Base-by-base conservation (phyloP, 1,139 yeast genomes). In the Geotrichum australiense region DNA sequence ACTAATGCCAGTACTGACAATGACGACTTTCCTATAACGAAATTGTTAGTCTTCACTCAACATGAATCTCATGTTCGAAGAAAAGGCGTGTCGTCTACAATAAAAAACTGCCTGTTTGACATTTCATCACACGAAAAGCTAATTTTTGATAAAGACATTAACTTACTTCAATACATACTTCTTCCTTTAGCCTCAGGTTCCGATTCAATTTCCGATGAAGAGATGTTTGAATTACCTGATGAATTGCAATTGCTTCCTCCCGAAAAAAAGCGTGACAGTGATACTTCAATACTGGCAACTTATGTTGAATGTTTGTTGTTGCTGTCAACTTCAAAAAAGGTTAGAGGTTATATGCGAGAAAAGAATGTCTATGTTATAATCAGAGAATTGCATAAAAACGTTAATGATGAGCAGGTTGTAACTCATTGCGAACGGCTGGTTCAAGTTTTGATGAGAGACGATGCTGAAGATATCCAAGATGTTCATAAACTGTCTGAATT, bases 61-160 rank as follows among this genome's bases (percentile, higher is more conserved):
- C 78, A 79, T 54, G 89, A 80, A 51, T 72, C 85, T 16, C 78
- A 77, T 53, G 76, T 78, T 26, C 78, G 97, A 66, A 74, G 97
- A 61, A 89, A 82, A 59, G 97, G 96, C 55, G 91, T 86, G 38
- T 94, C 95, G 1, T 82, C 94, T 2, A 84, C 96, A 4, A 83
- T 91, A 52, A 91, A 91, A 58, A 91, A 91, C 63, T 76, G 93
- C 0, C 67, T 89, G 40, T 91, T 91, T 57, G 96, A 89, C 57
- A 70, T 85, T 2, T 74, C 78, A 34, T 64, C 74, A 32, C 97
- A 91, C 56, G 65, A 66, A 54, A 62, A 61, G 28, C 66, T 91
- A 37, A 62, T 86, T 28, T 66, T 63, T 10, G 80, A 83, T 53
- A 78, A 74, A 39, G 68, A 71, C 15, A 77, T 86, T 47, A 85